phyloP scores from a whole-genome alignment of 805 yeast species.

The Saccharomycopsis capsularis region DNA sequence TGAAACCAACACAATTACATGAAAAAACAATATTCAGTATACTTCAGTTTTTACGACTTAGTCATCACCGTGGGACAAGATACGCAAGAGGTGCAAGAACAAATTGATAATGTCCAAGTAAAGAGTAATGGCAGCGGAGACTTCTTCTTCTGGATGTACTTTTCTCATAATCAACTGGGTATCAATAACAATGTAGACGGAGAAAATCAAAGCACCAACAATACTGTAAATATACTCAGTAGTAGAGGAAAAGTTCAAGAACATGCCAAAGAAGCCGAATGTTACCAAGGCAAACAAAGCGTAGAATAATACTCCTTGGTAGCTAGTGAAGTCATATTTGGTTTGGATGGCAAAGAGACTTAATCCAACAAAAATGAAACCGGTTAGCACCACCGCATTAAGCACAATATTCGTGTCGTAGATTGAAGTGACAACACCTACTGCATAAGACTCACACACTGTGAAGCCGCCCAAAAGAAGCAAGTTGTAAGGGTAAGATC shows the following conservation, averaged over 20 bases:
- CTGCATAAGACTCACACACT: conserved; percentile 60
- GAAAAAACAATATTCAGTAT: neutral
- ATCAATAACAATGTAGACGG: conserved; percentile 68
- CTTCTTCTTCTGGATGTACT: conserved; percentile 75
- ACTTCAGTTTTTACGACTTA: no score
- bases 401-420: conserved; percentile 58
- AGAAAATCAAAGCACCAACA: conserved; percentile 67
- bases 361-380: conserved; percentile 66
- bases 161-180: conserved; percentile 74
- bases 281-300: conserved; percentile 65
- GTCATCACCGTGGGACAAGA: conserved; percentile 31
- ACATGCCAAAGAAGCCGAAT: conserved; percentile 61
- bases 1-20: no score
- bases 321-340: conserved; percentile 63
- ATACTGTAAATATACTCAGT: conserved; percentile 62
- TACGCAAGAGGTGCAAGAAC: conserved; percentile 67
- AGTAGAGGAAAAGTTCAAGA: conserved; percentile 53
- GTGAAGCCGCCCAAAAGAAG: conserved; percentile 61
- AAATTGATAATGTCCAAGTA: conserved; percentile 80
- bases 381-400: conserved; percentile 65
- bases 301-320: conserved; percentile 52
- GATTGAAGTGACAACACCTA: conserved; percentile 60
- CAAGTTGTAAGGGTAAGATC: conserved; percentile 63
- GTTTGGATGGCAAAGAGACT: conserved; percentile 72
- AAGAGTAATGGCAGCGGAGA: conserved; percentile 69